phyloP scores from a whole-genome alignment of 768 basidiomycete species.

The Lactarius sanguifluus region DNA sequence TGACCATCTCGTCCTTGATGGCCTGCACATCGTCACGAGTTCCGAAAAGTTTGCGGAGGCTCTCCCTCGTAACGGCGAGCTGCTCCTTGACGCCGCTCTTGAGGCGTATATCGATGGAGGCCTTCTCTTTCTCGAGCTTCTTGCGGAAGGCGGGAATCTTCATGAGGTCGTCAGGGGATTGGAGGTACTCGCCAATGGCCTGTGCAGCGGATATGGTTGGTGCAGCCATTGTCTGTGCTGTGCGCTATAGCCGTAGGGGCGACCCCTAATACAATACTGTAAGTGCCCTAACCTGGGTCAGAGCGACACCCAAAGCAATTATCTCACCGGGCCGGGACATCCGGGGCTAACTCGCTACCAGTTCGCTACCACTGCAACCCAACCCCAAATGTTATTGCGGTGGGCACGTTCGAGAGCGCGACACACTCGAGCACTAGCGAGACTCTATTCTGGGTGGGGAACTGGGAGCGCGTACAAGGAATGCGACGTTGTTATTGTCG shows the following conservation, averaged over 20 bases:
- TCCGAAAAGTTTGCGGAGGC: constrained; percentile 75
- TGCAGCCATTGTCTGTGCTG: constrained; percentile 43
- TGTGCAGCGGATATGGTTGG: constrained; percentile 75
- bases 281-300: background rate
- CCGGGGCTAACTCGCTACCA: background rate
- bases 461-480: constrained; percentile 38
- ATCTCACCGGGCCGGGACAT: background rate
- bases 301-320: background rate
- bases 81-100: constrained; percentile 93
- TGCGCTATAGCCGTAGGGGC: background rate
- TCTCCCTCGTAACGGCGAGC: constrained; percentile 85
- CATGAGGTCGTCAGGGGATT: constrained; percentile 89
- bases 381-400: constrained; percentile 5
- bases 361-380: background rate
- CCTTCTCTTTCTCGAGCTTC: constrained; percentile 95
- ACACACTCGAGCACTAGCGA: background rate
- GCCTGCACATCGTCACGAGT: constrained; percentile 76
- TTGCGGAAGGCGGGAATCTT: constrained; percentile 88
- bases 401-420: constrained; percentile 1
- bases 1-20: constrained; percentile 83
- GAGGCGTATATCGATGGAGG: constrained; percentile 87
- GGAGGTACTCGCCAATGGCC: constrained; percentile 85
- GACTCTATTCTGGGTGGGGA: background rate
- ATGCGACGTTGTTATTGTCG: constrained; percentile 90
- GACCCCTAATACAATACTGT: background rate